These are phyloP conservation scores for Mycena rebaudengoi DNA, from an alignment of 768 basidiomycete species.

Conservation along the genomic window DNA sequence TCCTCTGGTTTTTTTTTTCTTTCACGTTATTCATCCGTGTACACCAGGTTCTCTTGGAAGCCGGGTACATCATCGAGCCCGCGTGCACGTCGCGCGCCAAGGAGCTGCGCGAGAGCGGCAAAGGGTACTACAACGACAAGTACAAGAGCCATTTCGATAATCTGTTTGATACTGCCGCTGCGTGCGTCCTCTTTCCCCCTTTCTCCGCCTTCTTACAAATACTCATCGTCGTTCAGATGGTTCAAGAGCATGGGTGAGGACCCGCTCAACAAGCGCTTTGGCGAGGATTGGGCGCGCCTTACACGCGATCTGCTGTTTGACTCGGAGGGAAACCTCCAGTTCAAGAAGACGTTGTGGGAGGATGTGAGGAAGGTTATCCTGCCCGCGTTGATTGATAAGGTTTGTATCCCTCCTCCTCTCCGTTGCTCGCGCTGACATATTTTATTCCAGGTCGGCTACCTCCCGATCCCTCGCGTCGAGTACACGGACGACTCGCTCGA, in stretches of 20 bases:
- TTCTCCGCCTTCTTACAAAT: not conserved
- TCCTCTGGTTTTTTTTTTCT: not conserved
- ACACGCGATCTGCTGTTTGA: conserved; percentile 88
- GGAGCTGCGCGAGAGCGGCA: conserved; percentile 73
- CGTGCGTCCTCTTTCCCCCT: not conserved
- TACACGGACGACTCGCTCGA: conserved; percentile 90
- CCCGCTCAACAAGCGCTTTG: conserved; percentile 80
- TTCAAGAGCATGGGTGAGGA: conserved; percentile 88
- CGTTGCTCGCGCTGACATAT: not conserved
- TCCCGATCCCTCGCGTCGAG: conserved; percentile 94
- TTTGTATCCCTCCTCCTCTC: conserved; percentile 39
- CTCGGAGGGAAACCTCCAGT: conserved; percentile 82
- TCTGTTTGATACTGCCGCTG: conserved; percentile 68
- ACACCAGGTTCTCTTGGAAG: conserved; percentile 71
- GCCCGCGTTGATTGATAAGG: conserved; percentile 79
- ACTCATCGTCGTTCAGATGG: conserved; percentile 57
- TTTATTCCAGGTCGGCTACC: conserved; percentile 65
- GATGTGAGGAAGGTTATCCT: conserved; percentile 87
- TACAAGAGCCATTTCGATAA: conserved; percentile 81
- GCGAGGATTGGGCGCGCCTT: conserved; percentile 82
- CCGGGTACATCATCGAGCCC: conserved; percentile 87
- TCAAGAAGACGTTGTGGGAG: conserved; percentile 90
- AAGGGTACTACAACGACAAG: conserved; percentile 76
- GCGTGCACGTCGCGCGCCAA: conserved; percentile 72
- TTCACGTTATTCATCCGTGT: not conserved